Evolutionary conservation across 2,329 filamentous ascomycete species (phyloP).

Genomic region (Tolypocladium sp.): DNA sequence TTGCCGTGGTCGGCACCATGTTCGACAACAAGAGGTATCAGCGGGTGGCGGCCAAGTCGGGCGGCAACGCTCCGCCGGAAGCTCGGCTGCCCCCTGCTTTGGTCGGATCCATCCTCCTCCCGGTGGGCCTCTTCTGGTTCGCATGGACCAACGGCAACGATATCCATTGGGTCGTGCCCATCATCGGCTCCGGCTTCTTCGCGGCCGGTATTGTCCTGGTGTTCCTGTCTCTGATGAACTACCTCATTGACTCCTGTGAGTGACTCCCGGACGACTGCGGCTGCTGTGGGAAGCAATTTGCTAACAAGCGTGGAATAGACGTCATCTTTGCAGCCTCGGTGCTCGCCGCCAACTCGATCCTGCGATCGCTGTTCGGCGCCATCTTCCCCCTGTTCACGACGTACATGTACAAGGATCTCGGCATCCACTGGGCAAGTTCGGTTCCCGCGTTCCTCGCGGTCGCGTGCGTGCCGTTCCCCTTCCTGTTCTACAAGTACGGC

Average conservation of each 20-base stretch:
- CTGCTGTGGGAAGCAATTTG: not conserved
- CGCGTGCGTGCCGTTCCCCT: slow-evolving; percentile 63
- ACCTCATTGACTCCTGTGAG: slow-evolving; percentile 54
- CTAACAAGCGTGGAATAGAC: slow-evolving; percentile 24
- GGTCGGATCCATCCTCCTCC: slow-evolving; percentile 48
- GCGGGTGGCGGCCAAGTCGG: slow-evolving; percentile 30
- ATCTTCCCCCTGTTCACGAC: slow-evolving; percentile 66
- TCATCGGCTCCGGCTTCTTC: slow-evolving; percentile 34
- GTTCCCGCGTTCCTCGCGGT: slow-evolving; percentile 68
- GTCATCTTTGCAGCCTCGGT: slow-evolving; percentile 70
- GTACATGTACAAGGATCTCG: slow-evolving; percentile 47
- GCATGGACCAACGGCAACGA: slow-evolving; percentile 51
- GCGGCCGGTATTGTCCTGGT: slow-evolving; percentile 52
- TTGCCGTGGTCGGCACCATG: slow-evolving; percentile 43
- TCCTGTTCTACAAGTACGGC: slow-evolving; percentile 69
- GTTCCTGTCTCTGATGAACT: slow-evolving; percentile 57
- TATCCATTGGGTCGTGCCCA: slow-evolving; percentile 49
- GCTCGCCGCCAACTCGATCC: slow-evolving; percentile 61
- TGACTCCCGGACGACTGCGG: not conserved
- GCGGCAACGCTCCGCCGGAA: slow-evolving; percentile 54
- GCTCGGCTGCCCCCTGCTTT: slow-evolving; percentile 51
- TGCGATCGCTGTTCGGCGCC: slow-evolving; percentile 63
- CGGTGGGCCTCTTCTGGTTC: slow-evolving; percentile 55
- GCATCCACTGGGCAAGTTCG: slow-evolving; percentile 67
- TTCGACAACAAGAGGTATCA: slow-evolving; percentile 45